Percentiles rank a stretch among this genome's conserved stretches.
Conservation (phyloP, 2,329 filamentous ascomycete genomes). For the Botrytis hyacinthi region DNA sequence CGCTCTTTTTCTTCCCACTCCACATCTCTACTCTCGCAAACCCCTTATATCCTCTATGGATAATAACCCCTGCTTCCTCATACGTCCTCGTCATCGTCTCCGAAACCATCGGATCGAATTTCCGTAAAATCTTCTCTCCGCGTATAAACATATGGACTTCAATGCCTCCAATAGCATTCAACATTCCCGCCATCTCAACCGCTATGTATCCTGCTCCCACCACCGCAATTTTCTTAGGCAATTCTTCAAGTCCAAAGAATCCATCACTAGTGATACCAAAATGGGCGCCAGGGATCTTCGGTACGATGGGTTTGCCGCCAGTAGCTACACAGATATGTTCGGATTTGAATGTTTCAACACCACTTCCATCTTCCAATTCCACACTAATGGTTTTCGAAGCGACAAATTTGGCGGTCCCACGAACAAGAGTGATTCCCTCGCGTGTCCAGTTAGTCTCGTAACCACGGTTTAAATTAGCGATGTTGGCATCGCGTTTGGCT, state of each 20-base stretch:
- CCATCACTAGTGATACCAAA: slow-evolving; percentile 51
- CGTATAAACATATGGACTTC: slow-evolving; percentile 52
- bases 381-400: slow-evolving; percentile 47
- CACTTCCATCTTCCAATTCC: slow-evolving; percentile 42
- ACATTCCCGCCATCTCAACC: slow-evolving; percentile 48
- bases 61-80: slow-evolving; percentile 47
- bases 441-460: slow-evolving; percentile 51
- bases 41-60: slow-evolving; percentile 47
- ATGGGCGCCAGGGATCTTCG: slow-evolving; percentile 45
- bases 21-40: slow-evolving; percentile 47
- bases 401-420: slow-evolving; percentile 48
- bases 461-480: slow-evolving; percentile 46
- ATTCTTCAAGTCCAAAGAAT: slow-evolving; percentile 50
- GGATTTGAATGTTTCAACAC: slow-evolving; percentile 43
- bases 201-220: slow-evolving; percentile 45
- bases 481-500: slow-evolving; percentile 45
- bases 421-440: slow-evolving; percentile 50
- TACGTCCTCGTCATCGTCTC: slow-evolving; percentile 51
- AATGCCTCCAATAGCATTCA: slow-evolving; percentile 47
- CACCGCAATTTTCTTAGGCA: slow-evolving; percentile 49
- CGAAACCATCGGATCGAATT: slow-evolving; percentile 53
- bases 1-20: slow-evolving; percentile 32
- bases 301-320: slow-evolving; percentile 46
- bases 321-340: slow-evolving; percentile 49
- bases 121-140: slow-evolving; percentile 47